Evolutionary conservation across 179 eudicot genomes (phyloP), one percentile per base, ranked within the genome.

Genomic region (Spergularia azorica): DNA sequence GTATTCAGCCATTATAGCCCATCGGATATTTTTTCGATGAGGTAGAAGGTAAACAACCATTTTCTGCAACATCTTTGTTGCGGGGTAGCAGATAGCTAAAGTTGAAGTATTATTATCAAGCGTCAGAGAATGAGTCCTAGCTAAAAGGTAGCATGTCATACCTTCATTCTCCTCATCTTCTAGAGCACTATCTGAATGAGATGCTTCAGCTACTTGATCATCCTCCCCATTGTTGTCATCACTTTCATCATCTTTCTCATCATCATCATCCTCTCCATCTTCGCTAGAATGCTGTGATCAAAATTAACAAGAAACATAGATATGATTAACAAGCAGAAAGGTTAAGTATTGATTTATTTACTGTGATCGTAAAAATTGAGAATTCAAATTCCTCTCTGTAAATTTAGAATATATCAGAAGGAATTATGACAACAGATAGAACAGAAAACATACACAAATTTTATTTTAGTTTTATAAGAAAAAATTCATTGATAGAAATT

Each of bases 151-250:
- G 87, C 92, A 87, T 69, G 83, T 77, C 39, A 58, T 62, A 67
- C 78, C 84, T 62, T 84, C 79, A 76, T 90, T 83, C 58, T 79
- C 82, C 46, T 58, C 89, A 64, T 86, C 86, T 32, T 81, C 89
- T 57, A 71, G 88, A 46, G 88, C 88, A 83, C 21, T 36, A 72
- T 82, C 88, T 69, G 88, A 83, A 68, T 62, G 77, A 64, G 84
- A 81, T 58, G 75, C 41, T 61, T 73, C 82, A 61, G 78, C 85
- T 75, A 76, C 84, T 57, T 67, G 84, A 69, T 73, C 83, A 50
- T 72, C 81, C 3, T 69, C 71, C 43, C 58, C 80, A 38, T 66
- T 77, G 20, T 66, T 52, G 62, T 79, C 88, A 55, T 81, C 78
- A 2, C 72, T 74, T 63, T 70, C 83, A 64, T 76, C 86, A 62